Evolutionary conservation across 1,284 basidiomycete genomes (phyloP).

Genomic region (Ceratobasidium sp.): DNA sequence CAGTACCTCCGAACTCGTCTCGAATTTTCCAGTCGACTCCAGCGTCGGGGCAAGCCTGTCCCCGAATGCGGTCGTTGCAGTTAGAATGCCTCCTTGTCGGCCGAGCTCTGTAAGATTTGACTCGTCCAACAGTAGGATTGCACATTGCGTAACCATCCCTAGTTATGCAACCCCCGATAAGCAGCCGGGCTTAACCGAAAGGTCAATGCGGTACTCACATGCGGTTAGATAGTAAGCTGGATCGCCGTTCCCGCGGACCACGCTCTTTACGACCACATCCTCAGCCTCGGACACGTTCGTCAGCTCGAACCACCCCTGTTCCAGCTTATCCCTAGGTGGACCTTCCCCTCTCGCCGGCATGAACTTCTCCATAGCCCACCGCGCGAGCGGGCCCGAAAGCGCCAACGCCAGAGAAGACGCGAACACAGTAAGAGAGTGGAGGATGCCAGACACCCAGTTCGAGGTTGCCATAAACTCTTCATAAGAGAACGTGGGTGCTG

Average conservation of each 20-base stretch:
- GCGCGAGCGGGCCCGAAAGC: slow-evolving; percentile 17
- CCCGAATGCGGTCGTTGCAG: slow-evolving; percentile 82
- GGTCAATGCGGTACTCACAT: slow-evolving; percentile 60
- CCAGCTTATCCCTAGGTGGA: slow-evolving; percentile 71
- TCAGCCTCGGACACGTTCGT: slow-evolving; percentile 69
- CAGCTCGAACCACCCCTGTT: slow-evolving; percentile 69
- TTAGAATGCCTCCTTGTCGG: slow-evolving; percentile 76
- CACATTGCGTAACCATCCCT: slow-evolving; percentile 85
- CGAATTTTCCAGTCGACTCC: slow-evolving; percentile 67
- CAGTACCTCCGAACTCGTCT: slow-evolving; percentile 60
- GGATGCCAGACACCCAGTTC: slow-evolving; percentile 62
- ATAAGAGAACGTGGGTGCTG: slow-evolving; percentile 77
- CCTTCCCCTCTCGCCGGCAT: slow-evolving; percentile 73
- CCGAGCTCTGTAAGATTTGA: slow-evolving; percentile 69
- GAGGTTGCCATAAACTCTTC: slow-evolving; percentile 74
- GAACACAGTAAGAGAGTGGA: slow-evolving; percentile 61
- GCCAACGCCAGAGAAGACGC: slow-evolving; percentile 57
- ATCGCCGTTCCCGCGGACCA: slow-evolving; percentile 77
- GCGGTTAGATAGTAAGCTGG: slow-evolving; percentile 82
- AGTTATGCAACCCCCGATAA: not conserved
- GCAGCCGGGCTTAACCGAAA: not conserved
- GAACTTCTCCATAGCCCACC: slow-evolving; percentile 67
- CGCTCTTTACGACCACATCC: slow-evolving; percentile 71
- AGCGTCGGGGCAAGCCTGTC: slow-evolving; percentile 77
- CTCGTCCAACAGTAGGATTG: slow-evolving; percentile 72